These are phyloP conservation scores for Pyropia yezoensis DNA, from an alignment of 23 red algal genomes.

Conservation along the genomic window DNA sequence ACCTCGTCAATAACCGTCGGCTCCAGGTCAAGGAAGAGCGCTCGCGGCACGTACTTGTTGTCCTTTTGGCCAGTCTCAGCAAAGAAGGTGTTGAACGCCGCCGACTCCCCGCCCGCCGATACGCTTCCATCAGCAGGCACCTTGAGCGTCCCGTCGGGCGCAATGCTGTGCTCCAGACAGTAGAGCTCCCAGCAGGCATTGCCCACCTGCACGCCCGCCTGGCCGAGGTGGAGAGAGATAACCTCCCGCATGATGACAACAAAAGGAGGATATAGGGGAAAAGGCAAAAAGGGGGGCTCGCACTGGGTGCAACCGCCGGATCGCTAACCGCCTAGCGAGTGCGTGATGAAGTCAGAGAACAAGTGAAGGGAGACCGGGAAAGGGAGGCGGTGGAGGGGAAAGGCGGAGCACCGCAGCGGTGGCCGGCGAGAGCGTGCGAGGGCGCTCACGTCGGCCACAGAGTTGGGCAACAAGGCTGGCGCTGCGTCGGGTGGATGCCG, in stretches of 20 bases:
- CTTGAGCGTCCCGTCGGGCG: slow-evolving; percentile 61
- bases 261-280: not conserved
- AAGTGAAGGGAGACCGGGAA: no score
- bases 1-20: slow-evolving; percentile 98
- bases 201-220: slow-evolving; percentile 93
- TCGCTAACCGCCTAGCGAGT: no score
- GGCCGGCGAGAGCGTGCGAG: no score
- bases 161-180: slow-evolving; percentile 94
- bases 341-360: no score
- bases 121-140: no score
- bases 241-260: slow-evolving; percentile 83
- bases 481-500: no score
- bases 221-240: slow-evolving; percentile 98
- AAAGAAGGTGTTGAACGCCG: slow-evolving; percentile 89
- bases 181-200: slow-evolving; percentile 99
- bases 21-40: slow-evolving; percentile 95
- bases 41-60: slow-evolving; percentile 86
- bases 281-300: no score
- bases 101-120: slow-evolving; percentile 3
- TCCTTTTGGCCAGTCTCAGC: slow-evolving; percentile 53
- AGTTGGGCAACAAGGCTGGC: no score
- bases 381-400: no score
- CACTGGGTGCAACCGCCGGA: no score
- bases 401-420: no score
- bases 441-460: no score